Base-by-base conservation (phyloP, 2,329 filamentous ascomycete species). In the Xylariaceae sp. region DNA sequence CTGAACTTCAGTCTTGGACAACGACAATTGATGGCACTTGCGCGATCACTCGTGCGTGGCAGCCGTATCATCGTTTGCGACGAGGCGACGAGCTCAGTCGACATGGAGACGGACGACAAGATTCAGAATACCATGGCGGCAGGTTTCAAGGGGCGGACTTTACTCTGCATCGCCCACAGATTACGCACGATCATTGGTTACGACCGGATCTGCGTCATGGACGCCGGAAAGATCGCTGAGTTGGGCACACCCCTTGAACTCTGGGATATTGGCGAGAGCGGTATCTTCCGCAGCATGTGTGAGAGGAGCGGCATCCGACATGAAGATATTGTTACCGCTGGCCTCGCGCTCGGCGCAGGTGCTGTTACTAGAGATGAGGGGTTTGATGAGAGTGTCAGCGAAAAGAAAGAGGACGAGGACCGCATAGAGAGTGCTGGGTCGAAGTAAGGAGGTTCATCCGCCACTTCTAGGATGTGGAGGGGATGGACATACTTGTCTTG, bases 181-280 rank as follows among this genome's bases (percentile, higher is more conserved):
- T 73, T 97, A 58, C 85, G 88, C 61, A 97, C 93, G 1, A 95
- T 98, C 52, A 85, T 97, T 51, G 83, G 84, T 22, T 97, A 97
- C 66, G 92, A 98, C 66, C 82, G 92, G 37, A 95, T 98, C 63
- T 92, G 90, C 59, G 93, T 98, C 56, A 95, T 98, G 91, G 92
- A 97, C 59, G 77, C 83, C 36, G 93, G 93, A 0, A 69, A 71
- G 14, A 96, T 98, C 60, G 88, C 87, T 0, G 91, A 97, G 75
- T 73, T 97, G 52, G 93, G 87, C 60, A 77, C 79, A 12, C 93
- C 93, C 2, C 61, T 85, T 34, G 75, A 72, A 35, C 70, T 98
- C 49, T 97, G 86, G 76, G 64, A 61, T 22, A 69, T 50, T 5
- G 35, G 74, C 37, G 82, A 78, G 8, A n/a, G n/a, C n/a, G 86